phyloP scores from a whole-genome alignment of 352 stramenopile species.

The Phytopythium montanum region DNA sequence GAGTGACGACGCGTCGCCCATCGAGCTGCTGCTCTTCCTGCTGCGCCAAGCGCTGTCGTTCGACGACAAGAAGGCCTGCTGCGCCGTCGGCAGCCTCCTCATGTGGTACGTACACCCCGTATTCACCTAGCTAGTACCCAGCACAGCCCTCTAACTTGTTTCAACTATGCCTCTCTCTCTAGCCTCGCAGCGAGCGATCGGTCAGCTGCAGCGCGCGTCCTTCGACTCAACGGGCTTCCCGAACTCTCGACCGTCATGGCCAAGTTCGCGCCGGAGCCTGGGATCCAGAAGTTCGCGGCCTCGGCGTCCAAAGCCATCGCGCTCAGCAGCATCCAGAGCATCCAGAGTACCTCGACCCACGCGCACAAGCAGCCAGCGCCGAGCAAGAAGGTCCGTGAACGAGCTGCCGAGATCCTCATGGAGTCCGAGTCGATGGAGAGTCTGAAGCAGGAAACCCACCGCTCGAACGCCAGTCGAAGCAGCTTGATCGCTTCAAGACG shows the following conservation, averaged over 20 bases:
- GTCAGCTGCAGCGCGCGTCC: conserved; percentile 41
- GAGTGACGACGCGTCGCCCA: conserved; percentile 38
- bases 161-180: conserved; percentile 2
- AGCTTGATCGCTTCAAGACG: not conserved
- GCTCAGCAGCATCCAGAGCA: conserved; percentile 37
- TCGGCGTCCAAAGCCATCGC: conserved; percentile 58
- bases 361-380: conserved; percentile 11
- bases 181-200: conserved; percentile 58
- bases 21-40: conserved; percentile 71
- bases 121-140: too few relatives aligned
- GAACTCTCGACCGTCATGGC: conserved; percentile 78
- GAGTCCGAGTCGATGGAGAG: conserved; percentile 32
- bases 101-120: conserved; percentile 79
- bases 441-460: conserved; percentile 20
- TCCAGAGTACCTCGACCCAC: conserved; percentile 12
- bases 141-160: conserved; percentile 74
- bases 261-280: conserved; percentile 60
- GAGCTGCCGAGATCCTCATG: conserved; percentile 36
- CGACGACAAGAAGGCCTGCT: conserved; percentile 81
- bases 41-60: conserved; percentile 65
- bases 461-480: conserved; percentile 7
- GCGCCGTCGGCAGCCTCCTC: conserved; percentile 64
- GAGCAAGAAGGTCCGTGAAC: conserved; percentile 35
- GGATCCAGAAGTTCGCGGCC: conserved; percentile 64
- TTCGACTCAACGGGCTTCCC: conserved; percentile 52